Evolutionary conservation across 352 stramenopile genomes (phyloP), one percentile per base, ranked within the genome.

Genomic region (Phytophthora vignae): DNA sequence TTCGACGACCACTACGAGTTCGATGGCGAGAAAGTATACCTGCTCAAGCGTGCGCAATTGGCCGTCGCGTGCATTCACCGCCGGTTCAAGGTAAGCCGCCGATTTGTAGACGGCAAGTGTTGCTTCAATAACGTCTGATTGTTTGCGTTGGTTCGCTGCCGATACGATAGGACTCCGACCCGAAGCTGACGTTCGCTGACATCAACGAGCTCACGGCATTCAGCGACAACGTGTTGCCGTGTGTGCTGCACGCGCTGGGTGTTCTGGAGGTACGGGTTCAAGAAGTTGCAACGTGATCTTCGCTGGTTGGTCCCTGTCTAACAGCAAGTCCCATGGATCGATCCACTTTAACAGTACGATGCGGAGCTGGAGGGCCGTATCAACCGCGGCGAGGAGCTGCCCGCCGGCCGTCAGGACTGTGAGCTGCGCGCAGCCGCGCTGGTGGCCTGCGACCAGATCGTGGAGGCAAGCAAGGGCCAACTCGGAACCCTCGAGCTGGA

Each of bases 41-140:
- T 96, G 57, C 73, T 92, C 57, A 96, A 96, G 73, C 85, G 88
- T 14, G 87, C 78, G 40, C 88, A 96, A 71, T 74, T 94, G 21
- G 77, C 72, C 3, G 81, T 83, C 21, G 68, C 69, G 4, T 84
- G 64, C 17, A 68, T 94, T 21, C 78, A 93, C 57, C 83, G 82
- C 22, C 88, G 87, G 36, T 96, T 94, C 63, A 80, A 87, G 68
- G 88, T 93, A 40, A 49, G 52, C 7, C 27, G 44, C 40, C 25
- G 14, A 21, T 46, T 17, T 55, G 52, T 15, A 48, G 5, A 42
- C 15, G 36, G 5, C 36, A 42, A 42, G 33, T 15, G 33, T 15
- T 42, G 12, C 33, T 12, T 42, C 14, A 15, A 42, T 5, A 6
- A 2, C 6, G 10, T 15, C 36, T 42, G 14, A 42, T 17, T 17